Percentiles rank a stretch among this genome's conserved stretches.
These are phyloP conservation scores for Backusella australiensis DNA, from an alignment of 192 early-diverging fungal species.

Conservation along the genomic window DNA sequence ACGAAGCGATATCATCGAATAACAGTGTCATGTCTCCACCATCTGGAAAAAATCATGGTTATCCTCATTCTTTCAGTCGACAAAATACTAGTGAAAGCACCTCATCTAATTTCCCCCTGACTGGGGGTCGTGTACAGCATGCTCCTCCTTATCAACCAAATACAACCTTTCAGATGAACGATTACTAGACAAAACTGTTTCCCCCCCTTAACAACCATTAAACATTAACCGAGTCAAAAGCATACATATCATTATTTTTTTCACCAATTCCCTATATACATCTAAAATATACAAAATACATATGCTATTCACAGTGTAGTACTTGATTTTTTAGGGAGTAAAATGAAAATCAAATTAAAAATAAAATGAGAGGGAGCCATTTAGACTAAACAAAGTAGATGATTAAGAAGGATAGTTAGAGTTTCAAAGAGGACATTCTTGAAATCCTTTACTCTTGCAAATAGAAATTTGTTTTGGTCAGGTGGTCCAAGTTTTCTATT, in stretches of 20 bases:
- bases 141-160: neutral
- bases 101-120: neutral
- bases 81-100: neutral
- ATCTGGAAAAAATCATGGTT: neutral
- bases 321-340: neutral
- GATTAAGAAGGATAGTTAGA: no score
- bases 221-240: neutral
- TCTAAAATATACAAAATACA: neutral
- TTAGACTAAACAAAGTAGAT: no score
- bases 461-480: no score
- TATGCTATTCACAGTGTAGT: neutral
- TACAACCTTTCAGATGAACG: neutral
- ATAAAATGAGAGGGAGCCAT: neutral
- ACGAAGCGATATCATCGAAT: neutral
- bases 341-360: neutral
- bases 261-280: neutral
- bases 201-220: neutral
- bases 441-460: no score
- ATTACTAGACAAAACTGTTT: neutral
- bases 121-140: neutral
- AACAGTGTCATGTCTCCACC: neutral
- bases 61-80: neutral
- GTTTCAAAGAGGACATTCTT: no score
- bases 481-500: no score
- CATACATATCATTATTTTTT: neutral